A percentile compares a stretch with the other conserved stretches of the same genome.
phyloP scores from a whole-genome alignment of 2,329 filamentous ascomycete species.

The Xylaria sp. region DNA sequence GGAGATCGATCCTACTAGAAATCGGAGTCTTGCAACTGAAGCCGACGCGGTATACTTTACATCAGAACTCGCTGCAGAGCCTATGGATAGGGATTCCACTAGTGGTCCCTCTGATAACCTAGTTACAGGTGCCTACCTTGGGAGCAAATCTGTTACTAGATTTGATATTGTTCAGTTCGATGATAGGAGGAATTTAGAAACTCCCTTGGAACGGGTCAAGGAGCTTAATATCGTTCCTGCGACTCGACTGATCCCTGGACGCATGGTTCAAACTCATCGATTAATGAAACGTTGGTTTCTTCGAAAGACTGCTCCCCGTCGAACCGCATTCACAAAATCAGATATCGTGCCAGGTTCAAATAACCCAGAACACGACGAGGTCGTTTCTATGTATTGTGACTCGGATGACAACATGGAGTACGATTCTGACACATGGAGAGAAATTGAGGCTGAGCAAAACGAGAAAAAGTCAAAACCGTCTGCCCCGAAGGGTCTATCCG shows the following conservation, averaged over 20 bases:
- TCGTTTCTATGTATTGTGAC: conserved; percentile 65
- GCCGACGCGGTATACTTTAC: conserved; percentile 41
- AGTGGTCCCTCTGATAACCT: conserved; percentile 10
- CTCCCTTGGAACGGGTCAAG: conserved; percentile 21
- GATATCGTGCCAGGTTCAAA: conserved; percentile 46
- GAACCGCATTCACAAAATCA: conserved; percentile 36
- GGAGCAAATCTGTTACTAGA: conserved; percentile 42
- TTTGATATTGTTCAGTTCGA: conserved; percentile 43
- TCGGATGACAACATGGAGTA: conserved; percentile 63
- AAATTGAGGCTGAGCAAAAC: conserved; percentile 68
- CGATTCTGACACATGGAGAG: conserved; percentile 69
- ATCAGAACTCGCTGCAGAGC: background rate
- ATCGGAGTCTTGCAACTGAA: conserved; percentile 45
- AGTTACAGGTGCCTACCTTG: conserved; percentile 42
- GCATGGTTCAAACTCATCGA: conserved; percentile 43
- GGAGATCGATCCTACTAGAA: conserved; percentile 36
- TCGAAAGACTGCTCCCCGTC: conserved; percentile 7
- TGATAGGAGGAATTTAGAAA: background rate
- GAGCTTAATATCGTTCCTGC: conserved; percentile 34
- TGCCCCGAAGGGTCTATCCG: conserved; percentile 50
- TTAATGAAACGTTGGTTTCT: conserved; percentile 44
- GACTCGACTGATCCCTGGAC: conserved; percentile 37
- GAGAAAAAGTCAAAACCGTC: conserved; percentile 43
- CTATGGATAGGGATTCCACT: conserved; percentile 2
- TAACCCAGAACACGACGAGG: conserved; percentile 53